Conservation (phyloP, 192 early-diverging fungal species). For the Coemansia sp. region DNA sequence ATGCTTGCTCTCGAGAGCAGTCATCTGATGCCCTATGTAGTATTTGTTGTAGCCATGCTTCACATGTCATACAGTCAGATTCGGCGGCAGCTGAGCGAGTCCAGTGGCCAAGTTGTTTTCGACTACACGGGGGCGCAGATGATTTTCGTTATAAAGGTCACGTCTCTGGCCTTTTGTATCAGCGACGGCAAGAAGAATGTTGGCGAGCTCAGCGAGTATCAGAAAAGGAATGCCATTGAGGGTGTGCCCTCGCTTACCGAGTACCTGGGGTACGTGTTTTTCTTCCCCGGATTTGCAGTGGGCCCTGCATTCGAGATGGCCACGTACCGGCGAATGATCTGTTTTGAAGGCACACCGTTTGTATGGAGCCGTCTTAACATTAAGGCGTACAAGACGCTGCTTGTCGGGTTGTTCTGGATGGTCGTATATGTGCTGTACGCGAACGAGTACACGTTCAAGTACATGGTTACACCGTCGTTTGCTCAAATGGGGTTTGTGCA, state of each 20-base stretch:
- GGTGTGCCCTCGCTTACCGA: slow-evolving; percentile 66
- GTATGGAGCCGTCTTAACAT: slow-evolving; percentile 12
- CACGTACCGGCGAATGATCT: slow-evolving; percentile 55
- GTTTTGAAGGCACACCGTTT: slow-evolving; percentile 25
- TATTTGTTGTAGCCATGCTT: slow-evolving; percentile 62
- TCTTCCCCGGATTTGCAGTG: slow-evolving; percentile 80
- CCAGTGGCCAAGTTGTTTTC: slow-evolving; percentile 53
- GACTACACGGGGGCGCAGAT: slow-evolving; percentile 93
- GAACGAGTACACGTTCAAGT: slow-evolving; percentile 8
- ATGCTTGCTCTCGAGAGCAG: slow-evolving; percentile 43
- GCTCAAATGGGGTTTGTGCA: slow-evolving; percentile 7
- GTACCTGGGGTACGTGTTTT: slow-evolving; percentile 86
- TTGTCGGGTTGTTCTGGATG: slow-evolving; percentile 42
- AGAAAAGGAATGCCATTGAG: slow-evolving; percentile 60
- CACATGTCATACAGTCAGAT: slow-evolving; percentile 63
- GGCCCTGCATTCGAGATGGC: slow-evolving; percentile 79
- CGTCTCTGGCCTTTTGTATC: slow-evolving; percentile 81
- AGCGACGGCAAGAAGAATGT: slow-evolving; percentile 65
- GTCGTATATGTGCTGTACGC: slow-evolving; percentile 29
- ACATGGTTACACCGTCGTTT: slow-evolving; percentile 25
- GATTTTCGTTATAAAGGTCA: slow-evolving; percentile 91
- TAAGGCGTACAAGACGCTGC: slow-evolving; percentile 28
- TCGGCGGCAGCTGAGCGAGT: slow-evolving; percentile 31
- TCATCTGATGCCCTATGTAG: slow-evolving; percentile 54
- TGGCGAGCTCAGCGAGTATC: slow-evolving; percentile 57